Base-by-base conservation (phyloP, 2,329 filamentous ascomycete species). In the Xylariaceae sp. region DNA sequence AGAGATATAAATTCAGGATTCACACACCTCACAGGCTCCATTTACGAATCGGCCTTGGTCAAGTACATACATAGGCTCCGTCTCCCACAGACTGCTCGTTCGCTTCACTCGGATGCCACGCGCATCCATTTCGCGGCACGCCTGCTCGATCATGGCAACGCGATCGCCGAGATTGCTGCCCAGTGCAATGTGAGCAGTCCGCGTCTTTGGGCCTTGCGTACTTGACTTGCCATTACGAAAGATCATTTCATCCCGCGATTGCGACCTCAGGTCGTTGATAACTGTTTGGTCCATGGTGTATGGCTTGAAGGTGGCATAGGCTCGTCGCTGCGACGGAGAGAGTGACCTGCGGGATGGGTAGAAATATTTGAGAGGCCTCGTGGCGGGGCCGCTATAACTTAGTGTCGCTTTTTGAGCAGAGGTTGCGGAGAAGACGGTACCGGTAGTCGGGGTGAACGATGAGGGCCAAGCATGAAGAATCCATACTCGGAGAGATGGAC, bases 121-220 rank as follows among this genome's bases (percentile, higher is more conserved):
- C 44, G 77, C 74, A 60, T 88, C 83, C 83, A 99, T 90, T 67
- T 87, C 81, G 44, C 76, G 77, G 69, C 91, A 91, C 0, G 94
- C 92, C 64, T 80, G 78, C 70, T 96, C 91, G 61, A 99, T 95
- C 81, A 87, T 88, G 42, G 78, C 80, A 50, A 96, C 80, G 42
- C 91, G 85, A 68, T 97, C 86, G 3, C 91, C 92, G 50, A 97
- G 72, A 70, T 99, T 99, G 73, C 91, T 96, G 0, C 94, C 94
- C 5, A 99, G 76, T 6, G 92, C 94, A 64, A 99, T 83, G 69
- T 89, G 95, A 0, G 88, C 90, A 44, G 72, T 78, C 61, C 70
- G 73, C 62, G 66, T 66, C 50, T 65, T 62, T 45, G 64, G 40
- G 35, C 41, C 48, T 48, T 52, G 57, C 55, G 56, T 60, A 29